Percentiles rank a stretch among this genome's conserved stretches.
Conservation (phyloP, 164 flowering plant genomes). For the Echeveria elegans region DNA sequence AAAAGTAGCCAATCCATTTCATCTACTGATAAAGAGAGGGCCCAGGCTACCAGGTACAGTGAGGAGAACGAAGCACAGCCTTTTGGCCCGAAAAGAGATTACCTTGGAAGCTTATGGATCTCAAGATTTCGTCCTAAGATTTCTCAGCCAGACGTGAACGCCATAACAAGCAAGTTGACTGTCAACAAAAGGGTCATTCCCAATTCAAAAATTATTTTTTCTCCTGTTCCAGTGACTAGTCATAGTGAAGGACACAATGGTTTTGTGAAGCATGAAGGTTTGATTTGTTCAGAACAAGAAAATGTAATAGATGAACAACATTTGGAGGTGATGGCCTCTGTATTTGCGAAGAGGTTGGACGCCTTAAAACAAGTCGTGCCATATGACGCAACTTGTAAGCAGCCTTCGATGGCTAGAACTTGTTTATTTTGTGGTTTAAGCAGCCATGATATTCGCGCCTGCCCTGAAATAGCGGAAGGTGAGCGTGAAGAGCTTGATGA, state of each 20-base stretch:
- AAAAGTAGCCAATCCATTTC: constrained; percentile 18
- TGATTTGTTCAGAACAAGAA: constrained; percentile 18
- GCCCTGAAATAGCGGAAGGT: constrained; percentile 37
- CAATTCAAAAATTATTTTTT: constrained; percentile 8
- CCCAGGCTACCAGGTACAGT: constrained; percentile 12
- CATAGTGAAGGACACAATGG: constrained; percentile 16
- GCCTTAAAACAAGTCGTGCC: constrained; percentile 49
- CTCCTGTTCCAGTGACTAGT: constrained; percentile 8
- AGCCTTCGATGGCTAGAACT: constrained; percentile 11
- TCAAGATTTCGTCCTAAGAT: constrained; percentile 44
- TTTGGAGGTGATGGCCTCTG: constrained; percentile 57
- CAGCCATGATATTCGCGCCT: constrained; percentile 50
- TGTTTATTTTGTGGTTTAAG: constrained; percentile 68
- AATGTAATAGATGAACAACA: constrained; percentile 22
- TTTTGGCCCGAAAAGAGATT: constrained; percentile 15
- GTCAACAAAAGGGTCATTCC: constrained; percentile 13
- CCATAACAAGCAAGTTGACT: background rate
- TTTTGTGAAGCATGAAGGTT: constrained; percentile 11
- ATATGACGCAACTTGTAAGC: constrained; percentile 16
- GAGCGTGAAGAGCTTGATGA: constrained; percentile 48
- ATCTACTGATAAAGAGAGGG: constrained; percentile 22
- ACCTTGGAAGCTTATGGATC: constrained; percentile 52
- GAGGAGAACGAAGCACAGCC: constrained; percentile 19
- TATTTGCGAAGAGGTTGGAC: constrained; percentile 66
- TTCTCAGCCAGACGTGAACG: constrained; percentile 16